Conservation (phyloP, 2,329 filamentous ascomycete species). For the Nothophoma quercina region DNA sequence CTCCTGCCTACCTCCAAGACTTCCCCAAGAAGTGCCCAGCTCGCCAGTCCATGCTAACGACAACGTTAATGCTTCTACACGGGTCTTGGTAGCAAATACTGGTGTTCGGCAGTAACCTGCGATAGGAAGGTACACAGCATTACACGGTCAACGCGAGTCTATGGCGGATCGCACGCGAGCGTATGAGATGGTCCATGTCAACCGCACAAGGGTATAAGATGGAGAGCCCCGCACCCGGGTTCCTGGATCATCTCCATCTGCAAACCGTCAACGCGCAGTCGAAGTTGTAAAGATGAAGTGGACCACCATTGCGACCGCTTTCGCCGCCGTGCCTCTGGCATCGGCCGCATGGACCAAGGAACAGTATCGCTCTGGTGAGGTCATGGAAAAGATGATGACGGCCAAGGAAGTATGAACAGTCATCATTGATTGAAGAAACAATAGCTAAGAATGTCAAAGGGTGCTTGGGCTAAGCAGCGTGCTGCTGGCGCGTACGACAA, state of each 20-base stretch:
- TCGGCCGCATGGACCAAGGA: slow-evolving; percentile 39
- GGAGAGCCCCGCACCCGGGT: slow-evolving; percentile 16
- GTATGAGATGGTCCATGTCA: slow-evolving; percentile 7
- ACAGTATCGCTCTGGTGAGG: slow-evolving; percentile 43
- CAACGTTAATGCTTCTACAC: slow-evolving; percentile 29
- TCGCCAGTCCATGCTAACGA: slow-evolving; percentile 22
- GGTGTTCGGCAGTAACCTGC: slow-evolving; percentile 29
- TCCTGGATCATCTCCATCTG: slow-evolving; percentile 29
- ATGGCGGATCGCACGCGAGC: slow-evolving; percentile 26
- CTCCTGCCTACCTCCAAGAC: slow-evolving; percentile 23
- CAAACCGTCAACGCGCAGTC: slow-evolving; percentile 30
- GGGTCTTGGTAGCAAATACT: slow-evolving; percentile 42
- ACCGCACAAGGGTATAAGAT: slow-evolving; percentile 25
- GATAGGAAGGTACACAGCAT: slow-evolving; percentile 45
- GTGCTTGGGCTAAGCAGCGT: slow-evolving; percentile 43
- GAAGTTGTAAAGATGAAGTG: slow-evolving; percentile 44
- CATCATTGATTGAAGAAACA: background rate
- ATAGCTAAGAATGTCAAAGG: slow-evolving; percentile 25
- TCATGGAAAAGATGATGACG: slow-evolving; percentile 47
- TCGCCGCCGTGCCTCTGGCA: slow-evolving; percentile 42
- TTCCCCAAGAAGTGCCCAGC: slow-evolving; percentile 29
- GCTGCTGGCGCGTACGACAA: slow-evolving; percentile 42
- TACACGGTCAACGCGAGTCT: slow-evolving; percentile 18
- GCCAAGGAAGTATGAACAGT: slow-evolving; percentile 38
- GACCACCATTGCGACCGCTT: slow-evolving; percentile 36